Conservation (phyloP, 768 basidiomycete genomes). For the Hydnomerulius pinastri region DNA sequence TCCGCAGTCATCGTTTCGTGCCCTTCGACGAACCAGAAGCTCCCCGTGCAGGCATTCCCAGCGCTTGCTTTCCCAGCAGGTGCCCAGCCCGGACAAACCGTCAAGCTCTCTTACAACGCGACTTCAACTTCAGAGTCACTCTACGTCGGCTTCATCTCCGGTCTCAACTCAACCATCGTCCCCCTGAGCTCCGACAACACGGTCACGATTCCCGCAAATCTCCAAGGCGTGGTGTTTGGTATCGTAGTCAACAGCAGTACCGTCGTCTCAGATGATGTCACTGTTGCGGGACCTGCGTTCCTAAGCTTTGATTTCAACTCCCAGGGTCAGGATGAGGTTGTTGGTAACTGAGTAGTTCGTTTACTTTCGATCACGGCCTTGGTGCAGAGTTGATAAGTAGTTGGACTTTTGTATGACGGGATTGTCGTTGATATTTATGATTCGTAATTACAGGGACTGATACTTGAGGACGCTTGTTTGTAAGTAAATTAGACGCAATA, state of each 20-base stretch:
- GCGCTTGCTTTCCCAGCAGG: constrained; percentile 36
- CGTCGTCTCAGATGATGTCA: constrained; percentile 39
- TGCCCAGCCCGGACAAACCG: constrained; percentile 31
- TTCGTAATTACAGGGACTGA: too few species aligned
- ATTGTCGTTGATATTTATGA: too few species aligned
- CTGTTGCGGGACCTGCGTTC: constrained; percentile 42
- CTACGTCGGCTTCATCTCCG: constrained; percentile 37
- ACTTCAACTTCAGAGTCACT: constrained; percentile 14
- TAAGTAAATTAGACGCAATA: too few species aligned
- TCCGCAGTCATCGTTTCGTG: constrained; percentile 48
- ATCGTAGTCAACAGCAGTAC: constrained; percentile 34
- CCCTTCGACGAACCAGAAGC: constrained; percentile 47
- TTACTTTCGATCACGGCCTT: too few species aligned
- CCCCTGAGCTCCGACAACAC: constrained; percentile 24
- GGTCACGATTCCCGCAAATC: constrained; percentile 25
- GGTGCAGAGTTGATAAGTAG: too few species aligned
- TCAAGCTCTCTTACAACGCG: constrained; percentile 31
- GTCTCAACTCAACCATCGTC: constrained; percentile 34
- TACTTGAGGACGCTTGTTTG: too few species aligned
- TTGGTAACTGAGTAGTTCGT: background rate
- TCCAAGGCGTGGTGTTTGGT: constrained; percentile 37
- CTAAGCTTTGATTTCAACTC: constrained; percentile 26
- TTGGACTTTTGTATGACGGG: too few species aligned
- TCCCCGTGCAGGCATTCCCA: constrained; percentile 54
- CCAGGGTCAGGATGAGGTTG: constrained; percentile 9